A percentile compares a stretch with the other conserved stretches of the same genome.
Conservation (phyloP, 768 basidiomycete species). For the Termitomyces bulborhizus region DNA sequence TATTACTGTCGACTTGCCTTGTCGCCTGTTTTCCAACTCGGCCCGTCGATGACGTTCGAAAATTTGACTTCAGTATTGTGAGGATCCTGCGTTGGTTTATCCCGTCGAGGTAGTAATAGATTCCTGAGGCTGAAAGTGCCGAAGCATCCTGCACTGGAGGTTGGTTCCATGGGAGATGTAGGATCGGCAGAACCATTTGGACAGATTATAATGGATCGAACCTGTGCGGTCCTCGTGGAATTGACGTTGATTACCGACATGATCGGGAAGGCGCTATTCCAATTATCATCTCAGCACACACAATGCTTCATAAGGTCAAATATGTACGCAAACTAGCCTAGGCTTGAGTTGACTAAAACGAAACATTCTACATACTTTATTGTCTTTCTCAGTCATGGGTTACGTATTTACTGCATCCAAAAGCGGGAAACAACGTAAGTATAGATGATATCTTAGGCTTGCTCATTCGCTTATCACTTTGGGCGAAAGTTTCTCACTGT, state of each 20-base stretch:
- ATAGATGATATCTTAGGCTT: too few relatives aligned
- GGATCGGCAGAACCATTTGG: background rate
- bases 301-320: too few relatives aligned
- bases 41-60: background rate
- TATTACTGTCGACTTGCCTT: constrained; percentile 1
- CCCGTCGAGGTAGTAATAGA: background rate
- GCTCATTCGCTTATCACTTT: too few relatives aligned
- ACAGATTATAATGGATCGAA: background rate
- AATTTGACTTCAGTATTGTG: background rate
- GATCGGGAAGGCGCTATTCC: background rate
- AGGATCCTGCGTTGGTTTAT: background rate
- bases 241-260: constrained; percentile 3
- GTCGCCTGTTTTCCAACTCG: background rate
- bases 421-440: too few relatives aligned
- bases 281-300: background rate
- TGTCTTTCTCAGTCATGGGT: too few relatives aligned
- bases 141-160: constrained; percentile 10
- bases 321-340: background rate
- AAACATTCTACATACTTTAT: too few relatives aligned
- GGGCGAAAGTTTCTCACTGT: too few relatives aligned
- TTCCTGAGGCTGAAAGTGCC: constrained; percentile 8
- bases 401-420: too few relatives aligned
- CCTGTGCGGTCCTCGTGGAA: background rate
- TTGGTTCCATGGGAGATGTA: background rate
- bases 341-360: too few relatives aligned